phyloP scores from a whole-genome alignment of 2,329 filamentous ascomycete genomes.

The Paracorniculantispora psalliotae region DNA sequence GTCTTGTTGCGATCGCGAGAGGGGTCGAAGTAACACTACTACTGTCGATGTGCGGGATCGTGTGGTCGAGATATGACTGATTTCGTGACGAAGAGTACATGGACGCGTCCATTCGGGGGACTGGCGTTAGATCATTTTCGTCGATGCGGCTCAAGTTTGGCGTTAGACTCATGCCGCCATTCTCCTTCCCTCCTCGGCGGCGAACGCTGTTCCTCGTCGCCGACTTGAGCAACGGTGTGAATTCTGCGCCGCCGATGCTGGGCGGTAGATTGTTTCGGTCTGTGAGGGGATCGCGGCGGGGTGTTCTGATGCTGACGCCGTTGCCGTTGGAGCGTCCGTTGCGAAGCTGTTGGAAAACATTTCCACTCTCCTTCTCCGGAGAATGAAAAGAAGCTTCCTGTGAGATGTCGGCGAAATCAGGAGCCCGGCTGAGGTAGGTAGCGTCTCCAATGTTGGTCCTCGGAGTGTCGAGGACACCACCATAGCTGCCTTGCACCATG shows the following conservation, averaged over 20 bases:
- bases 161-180: constrained; percentile 57
- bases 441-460: constrained; percentile 79
- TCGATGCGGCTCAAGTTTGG: constrained; percentile 63
- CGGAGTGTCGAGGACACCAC: constrained; percentile 71
- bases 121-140: constrained; percentile 68
- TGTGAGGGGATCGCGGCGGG: constrained; percentile 66
- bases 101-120: constrained; percentile 70
- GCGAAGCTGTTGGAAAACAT: constrained; percentile 70
- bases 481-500: constrained; percentile 62
- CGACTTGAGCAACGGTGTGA: constrained; percentile 87
- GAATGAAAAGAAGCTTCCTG: constrained; percentile 84
- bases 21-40: constrained; percentile 84
- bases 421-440: constrained; percentile 66
- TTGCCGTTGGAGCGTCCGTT: constrained; percentile 55
- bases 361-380: constrained; percentile 58
- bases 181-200: constrained; percentile 59
- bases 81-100: constrained; percentile 62
- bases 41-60: constrained; percentile 68
- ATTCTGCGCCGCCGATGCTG: constrained; percentile 67
- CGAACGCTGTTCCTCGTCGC: constrained; percentile 68
- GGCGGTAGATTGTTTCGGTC: constrained; percentile 67
- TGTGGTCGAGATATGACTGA: constrained; percentile 61
- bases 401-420: constrained; percentile 73
- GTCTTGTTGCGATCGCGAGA: constrained; percentile 62
- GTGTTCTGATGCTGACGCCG: constrained; percentile 63